Evolutionary conservation across 1,284 basidiomycete genomes (phyloP).

Genomic region (Veloboletus limbatus): DNA sequence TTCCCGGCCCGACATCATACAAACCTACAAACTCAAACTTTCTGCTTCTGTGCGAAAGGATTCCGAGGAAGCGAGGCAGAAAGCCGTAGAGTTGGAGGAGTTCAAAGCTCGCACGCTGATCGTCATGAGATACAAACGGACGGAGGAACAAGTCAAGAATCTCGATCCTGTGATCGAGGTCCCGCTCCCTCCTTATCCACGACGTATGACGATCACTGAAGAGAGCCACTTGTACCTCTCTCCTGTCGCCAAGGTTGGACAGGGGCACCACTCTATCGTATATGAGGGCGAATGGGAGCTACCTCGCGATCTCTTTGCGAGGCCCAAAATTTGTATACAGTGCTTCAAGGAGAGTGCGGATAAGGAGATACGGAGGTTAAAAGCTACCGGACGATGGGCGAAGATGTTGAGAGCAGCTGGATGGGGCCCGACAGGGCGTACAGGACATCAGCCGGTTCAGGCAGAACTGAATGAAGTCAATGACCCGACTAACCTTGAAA

Average conservation of each 20-base stretch:
- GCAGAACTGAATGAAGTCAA: constrained; percentile 5
- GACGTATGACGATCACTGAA: constrained; percentile 14
- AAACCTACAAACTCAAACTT: constrained; percentile 15
- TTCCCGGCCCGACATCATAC: constrained; percentile 19
- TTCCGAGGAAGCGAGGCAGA: not conserved
- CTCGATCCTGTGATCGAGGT: constrained; percentile 24
- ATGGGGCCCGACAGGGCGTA: constrained; percentile 7
- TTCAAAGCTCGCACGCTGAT: constrained; percentile 17
- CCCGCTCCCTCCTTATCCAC: constrained; percentile 18
- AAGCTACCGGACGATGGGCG: constrained; percentile 23
- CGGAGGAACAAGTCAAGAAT: constrained; percentile 15
- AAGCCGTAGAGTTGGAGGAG: constrained; percentile 13
- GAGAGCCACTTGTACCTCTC: constrained; percentile 44
- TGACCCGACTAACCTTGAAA: not conserved
- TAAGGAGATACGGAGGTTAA: constrained; percentile 20
- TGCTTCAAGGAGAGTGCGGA: constrained; percentile 27
- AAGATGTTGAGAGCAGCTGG: constrained; percentile 12
- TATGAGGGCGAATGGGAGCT: constrained; percentile 44
- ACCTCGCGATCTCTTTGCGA: constrained; percentile 37
- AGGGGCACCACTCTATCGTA: constrained; percentile 41
- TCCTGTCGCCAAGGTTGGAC: constrained; percentile 32
- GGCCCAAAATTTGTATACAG: constrained; percentile 9
- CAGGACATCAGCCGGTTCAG: not conserved
- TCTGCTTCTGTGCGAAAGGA: not conserved
- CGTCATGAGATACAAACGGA: constrained; percentile 17